These are phyloP conservation scores for Cymodocea nodosa DNA, from an alignment of 116 monocot species.

Conservation along the genomic window DNA sequence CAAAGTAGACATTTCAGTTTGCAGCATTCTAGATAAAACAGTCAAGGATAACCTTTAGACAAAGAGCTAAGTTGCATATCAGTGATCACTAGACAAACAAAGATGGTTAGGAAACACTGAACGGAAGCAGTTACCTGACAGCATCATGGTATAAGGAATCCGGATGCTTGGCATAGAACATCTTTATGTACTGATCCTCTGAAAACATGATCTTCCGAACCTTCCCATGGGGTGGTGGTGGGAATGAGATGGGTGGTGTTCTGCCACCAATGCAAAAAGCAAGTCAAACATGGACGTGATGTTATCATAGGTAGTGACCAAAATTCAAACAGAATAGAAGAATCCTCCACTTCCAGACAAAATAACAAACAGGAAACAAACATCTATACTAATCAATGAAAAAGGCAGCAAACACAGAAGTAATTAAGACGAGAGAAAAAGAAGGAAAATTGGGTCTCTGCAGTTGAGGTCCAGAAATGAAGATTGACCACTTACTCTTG, in stretches of 20 bases:
- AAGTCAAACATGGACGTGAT: neutral
- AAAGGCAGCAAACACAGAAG: neutral
- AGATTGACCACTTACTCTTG: constrained; percentile 34
- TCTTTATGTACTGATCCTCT: constrained; percentile 35
- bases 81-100: neutral
- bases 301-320: neutral
- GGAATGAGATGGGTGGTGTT: constrained; percentile 62
- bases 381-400: neutral
- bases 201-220: constrained; percentile 46
- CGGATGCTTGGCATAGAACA: constrained; percentile 66
- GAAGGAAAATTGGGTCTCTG: neutral
- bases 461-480: neutral
- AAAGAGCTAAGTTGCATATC: too few relatives aligned
- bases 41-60: too few relatives aligned
- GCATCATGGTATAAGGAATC: constrained; percentile 89
- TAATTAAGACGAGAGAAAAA: neutral
- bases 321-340: neutral
- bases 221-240: constrained; percentile 48
- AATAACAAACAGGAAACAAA: neutral
- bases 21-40: too few relatives aligned
- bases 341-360: neutral
- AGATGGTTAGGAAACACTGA: neutral
- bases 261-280: constrained; percentile 24
- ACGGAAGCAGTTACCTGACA: constrained; percentile 37
- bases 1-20: too few relatives aligned